phyloP scores from a whole-genome alignment of 371 early-diverging fungal species.

The Mortierella sp. region DNA sequence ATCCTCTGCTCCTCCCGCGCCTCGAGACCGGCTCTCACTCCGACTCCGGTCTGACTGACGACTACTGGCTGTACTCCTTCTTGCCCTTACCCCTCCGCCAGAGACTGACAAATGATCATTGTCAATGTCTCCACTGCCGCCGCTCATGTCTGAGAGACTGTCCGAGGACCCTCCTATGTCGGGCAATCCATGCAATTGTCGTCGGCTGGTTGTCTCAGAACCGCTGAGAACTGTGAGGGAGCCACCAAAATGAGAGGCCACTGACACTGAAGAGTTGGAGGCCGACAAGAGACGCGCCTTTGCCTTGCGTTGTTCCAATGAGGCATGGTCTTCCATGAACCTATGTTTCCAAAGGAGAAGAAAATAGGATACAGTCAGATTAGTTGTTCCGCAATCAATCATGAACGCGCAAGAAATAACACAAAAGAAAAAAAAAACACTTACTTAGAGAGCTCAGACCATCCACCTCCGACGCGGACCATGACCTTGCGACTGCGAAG shows the following conservation, averaged over 20 bases:
- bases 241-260: conserved; percentile 41
- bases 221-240: conserved; percentile 32
- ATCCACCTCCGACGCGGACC: conserved; percentile 87
- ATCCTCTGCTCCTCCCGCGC: background rate
- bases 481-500: conserved; percentile 78
- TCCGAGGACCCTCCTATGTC: conserved; percentile 28
- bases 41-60: conserved; percentile 1
- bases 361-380: background rate
- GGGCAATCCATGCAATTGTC: background rate
- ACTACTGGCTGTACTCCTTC: background rate
- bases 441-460: conserved; percentile 77
- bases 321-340: conserved; percentile 57
- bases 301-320: conserved; percentile 47
- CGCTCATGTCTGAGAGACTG: conserved; percentile 41
- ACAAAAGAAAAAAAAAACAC: conserved; percentile 9
- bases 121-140: conserved; percentile 12
- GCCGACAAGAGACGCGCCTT: conserved; percentile 42
- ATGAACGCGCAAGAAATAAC: background rate
- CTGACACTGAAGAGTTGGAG: conserved; percentile 39
- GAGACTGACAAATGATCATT: background rate
- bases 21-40: background rate
- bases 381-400: background rate
- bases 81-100: background rate
- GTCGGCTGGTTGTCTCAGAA: conserved; percentile 16
- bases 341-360: conserved; percentile 16